Base-by-base conservation (phyloP, 495 filamentous ascomycete genomes). In the Penicillium bialowiezense region DNA sequence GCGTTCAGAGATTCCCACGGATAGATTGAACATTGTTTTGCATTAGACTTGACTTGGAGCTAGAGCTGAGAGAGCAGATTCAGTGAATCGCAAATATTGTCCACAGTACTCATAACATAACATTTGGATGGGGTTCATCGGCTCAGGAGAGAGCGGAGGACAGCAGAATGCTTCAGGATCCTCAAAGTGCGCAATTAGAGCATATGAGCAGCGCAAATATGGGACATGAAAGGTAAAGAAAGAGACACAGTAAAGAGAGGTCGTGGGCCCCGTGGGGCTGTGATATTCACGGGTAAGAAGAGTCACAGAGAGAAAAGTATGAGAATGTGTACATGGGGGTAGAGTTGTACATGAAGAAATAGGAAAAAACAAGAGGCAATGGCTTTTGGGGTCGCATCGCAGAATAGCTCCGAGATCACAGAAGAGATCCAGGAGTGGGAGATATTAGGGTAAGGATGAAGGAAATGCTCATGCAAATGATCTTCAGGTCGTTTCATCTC, bases 121-220 rank as follows among this genome's bases (percentile, higher is more conserved):
- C 23, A 26, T 26, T 26, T 3, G 23, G 8, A 26, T 26, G 23
- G 4, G 3, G 23, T 26, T 26, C 23, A 8, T 3, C 23, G 3
- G 23, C 23, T 26, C 23, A n/a, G n/a, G n/a, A n/a, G n/a, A n/a
- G n/a, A n/a, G n/a, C n/a, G n/a, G 23, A 26, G 23, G 23, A 26
- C 23, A n/a, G 23, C 3, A 26, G 8, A 26, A 26, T 26, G 23
- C 23, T 3, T 8, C 23, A 26, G 23, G 8, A 26, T 26, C 23
- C 23, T 4, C 23, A 8, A 26, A 4, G 8, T 59, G 61, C 58
- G 50, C 52, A 55, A 64, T 64, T 59, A 64, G 52, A 37, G 36
- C 19, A 56, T 59, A 59, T 62, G 49, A 45, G 40, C 48, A 44
- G 58, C 55, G 55, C 55, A 55, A 58, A 60, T 62, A 64, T 66